Percentiles rank a stretch among this genome's conserved stretches.
Evolutionary conservation across 2,329 filamentous ascomycete genomes (phyloP).

Genomic region (Penicillium sp.): DNA sequence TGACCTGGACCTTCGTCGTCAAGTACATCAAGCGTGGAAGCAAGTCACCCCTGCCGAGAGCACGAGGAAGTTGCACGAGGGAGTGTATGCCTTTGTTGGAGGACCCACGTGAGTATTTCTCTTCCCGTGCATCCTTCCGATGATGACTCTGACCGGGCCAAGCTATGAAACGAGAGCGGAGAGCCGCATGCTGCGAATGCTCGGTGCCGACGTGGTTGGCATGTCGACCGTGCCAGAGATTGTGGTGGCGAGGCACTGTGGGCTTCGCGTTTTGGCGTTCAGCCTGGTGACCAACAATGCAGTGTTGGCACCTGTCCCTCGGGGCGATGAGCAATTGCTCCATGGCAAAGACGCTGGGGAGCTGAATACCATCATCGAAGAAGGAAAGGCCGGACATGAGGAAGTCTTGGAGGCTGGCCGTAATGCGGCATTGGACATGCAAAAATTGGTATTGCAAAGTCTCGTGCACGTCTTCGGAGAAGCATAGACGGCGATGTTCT

Average conservation of each 20-base stretch:
- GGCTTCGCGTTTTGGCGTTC: slow-evolving; percentile 68
- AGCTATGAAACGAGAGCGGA: slow-evolving; percentile 71
- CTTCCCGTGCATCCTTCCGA: neutral
- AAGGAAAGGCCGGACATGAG: slow-evolving; percentile 68
- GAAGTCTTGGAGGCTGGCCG: slow-evolving; percentile 69
- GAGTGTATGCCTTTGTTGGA: slow-evolving; percentile 69
- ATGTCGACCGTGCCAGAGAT: slow-evolving; percentile 75
- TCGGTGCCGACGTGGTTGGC: slow-evolving; percentile 72
- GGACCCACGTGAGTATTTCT: slow-evolving; percentile 62
- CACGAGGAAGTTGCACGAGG: slow-evolving; percentile 64
- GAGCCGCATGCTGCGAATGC: slow-evolving; percentile 64
- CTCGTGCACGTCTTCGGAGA: slow-evolving; percentile 40
- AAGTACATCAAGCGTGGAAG: slow-evolving; percentile 64
- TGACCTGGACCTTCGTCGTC: slow-evolving; percentile 64
- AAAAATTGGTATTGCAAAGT: slow-evolving; percentile 47
- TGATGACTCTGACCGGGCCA: slow-evolving; percentile 24
- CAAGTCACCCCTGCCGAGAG: slow-evolving; percentile 54
- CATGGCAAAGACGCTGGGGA: slow-evolving; percentile 58
- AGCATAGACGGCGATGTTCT: slow-evolving; percentile 1
- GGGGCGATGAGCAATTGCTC: slow-evolving; percentile 63
- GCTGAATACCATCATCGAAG: slow-evolving; percentile 61
- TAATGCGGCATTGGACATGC: slow-evolving; percentile 67
- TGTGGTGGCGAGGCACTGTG: slow-evolving; percentile 68
- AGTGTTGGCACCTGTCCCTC: slow-evolving; percentile 63
- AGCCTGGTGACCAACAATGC: slow-evolving; percentile 71